Base-by-base conservation (phyloP, 768 basidiomycete genomes). In the Artomyces pyxidatus region DNA sequence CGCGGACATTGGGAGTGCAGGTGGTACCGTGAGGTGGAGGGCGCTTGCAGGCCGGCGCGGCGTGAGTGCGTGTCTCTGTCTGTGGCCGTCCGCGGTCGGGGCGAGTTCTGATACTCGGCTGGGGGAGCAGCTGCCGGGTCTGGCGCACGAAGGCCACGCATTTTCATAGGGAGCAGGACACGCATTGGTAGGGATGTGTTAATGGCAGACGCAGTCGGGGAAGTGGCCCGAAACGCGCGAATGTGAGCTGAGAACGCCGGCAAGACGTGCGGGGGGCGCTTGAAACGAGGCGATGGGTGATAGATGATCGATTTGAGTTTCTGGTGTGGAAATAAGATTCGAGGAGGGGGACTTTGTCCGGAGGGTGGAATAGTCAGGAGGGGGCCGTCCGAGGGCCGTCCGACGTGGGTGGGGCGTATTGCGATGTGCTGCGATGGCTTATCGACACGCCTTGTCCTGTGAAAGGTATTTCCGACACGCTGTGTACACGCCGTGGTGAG, bases 1-100 rank as follows among this genome's bases (percentile, higher is more conserved):
- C 92, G 45, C 83, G 73, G 73, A 90, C 84, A 53, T 70, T 96
- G 61, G 96, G 96, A 27, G 74, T 99, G 40, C 81, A 86, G 61
- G 90, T 97, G 48, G 84, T 97, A 52, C 83, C 88, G 63, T 98
- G 74, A 81, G 61, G 54, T 51, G 38, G 40, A 40, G 47, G 51
- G 48, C 47, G 50, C 54, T 51, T 50, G n/a, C n/a, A 50, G 32
- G 32, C 10, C 37, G 37, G 39, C 40, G 25, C 47, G 37, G 43
- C 25, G 30, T 47, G 54, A 46, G 35, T 45, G 21, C 46, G 47
- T 47, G 45, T 21, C 47, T 44, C 40, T 21, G 21, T 32, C 44
- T 56, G 52, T 49, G 12, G 28, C 35, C 40, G 14, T 29, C 40
- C 50, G 25, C 35, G 45, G 21, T 42, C 45, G 45, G 37, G 42